Evolutionary conservation across 306 rosid genomes (phyloP).

Genomic region (Acmispon strigosus): DNA sequence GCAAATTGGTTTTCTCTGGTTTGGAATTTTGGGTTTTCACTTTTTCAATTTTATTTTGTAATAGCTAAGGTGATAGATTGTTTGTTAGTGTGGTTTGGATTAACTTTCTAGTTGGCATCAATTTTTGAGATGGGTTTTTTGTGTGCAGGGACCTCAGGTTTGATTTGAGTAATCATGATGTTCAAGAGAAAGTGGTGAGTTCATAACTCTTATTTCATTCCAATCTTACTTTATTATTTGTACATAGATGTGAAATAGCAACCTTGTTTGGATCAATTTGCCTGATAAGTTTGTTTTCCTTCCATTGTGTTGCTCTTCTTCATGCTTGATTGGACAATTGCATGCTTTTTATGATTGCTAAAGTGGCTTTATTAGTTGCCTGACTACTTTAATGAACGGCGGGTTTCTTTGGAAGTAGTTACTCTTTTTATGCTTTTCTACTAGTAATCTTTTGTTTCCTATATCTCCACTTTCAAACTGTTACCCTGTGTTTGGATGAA

Average conservation of each 20-base stretch:
- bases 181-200: slow-evolving; percentile 43
- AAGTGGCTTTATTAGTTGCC: background rate
- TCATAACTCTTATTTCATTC: background rate
- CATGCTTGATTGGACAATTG: background rate
- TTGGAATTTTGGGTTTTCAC: background rate
- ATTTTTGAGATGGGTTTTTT: slow-evolving; percentile 40
- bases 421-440: background rate
- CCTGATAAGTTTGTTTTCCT: no score
- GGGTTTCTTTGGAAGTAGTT: background rate
- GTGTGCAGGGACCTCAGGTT: slow-evolving; percentile 34
- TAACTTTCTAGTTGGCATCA: slow-evolving; percentile 44
- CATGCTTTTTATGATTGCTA: background rate
- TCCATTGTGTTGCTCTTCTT: background rate
- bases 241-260: background rate
- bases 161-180: slow-evolving; percentile 32
- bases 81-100: slow-evolving; percentile 40
- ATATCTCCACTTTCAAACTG: background rate
- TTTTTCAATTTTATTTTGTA: background rate
- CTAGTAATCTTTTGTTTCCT: background rate
- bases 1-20: background rate
- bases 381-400: background rate
- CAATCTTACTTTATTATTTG: background rate
- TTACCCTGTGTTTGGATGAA: no score
- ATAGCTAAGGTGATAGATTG: slow-evolving; percentile 23
- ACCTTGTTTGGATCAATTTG: background rate